Evolutionary conservation across 768 basidiomycete species (phyloP), one percentile per base, ranked within the genome.

Genomic region (Russula virescens): DNA sequence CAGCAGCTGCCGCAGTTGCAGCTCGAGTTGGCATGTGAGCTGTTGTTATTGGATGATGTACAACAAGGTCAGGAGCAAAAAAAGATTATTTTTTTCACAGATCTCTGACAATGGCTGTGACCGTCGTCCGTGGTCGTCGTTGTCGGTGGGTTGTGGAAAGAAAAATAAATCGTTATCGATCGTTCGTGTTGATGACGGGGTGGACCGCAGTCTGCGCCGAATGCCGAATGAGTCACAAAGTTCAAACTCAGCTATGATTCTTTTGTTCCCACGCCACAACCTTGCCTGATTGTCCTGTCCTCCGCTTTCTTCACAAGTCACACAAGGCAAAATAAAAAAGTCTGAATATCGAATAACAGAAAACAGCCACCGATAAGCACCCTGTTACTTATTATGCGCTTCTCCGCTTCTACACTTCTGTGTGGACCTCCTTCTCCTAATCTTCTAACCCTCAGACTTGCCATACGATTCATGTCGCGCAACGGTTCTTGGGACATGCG

Each of bases 1-100:
- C 38, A 3, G 60, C 51, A 8, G 43, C 64, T 1, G 63, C 62
- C 5, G 62, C 58, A 5, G 52, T n/a, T 1, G 57, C 57, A 9
- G 62, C 62, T 23, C 62, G 62, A 50, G 62, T 58, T 62, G 61
- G 49, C 61, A 62, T 57, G 38, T 35, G 34, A 38, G 59, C 51
- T 60, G 31, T 31, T 45, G 26, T 38, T 38, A 11, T n/a, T n/a
- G n/a, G n/a, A n/a, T n/a, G 28, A 55, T 45, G 25, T 38, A 45
- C 31, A 28, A 53, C 10, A 35, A 48, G 28, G 58, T 49, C 23
- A 34, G 47, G 23, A 53, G 11, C 26, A 46, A 47, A 55, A 38
- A 46, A 16, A 38, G 38, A 28, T 13, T 19, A 42, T 59, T 43
- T 31, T 19, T 50, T 59, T 43, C 43, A 38, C 34, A 11, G 51